Conservation (phyloP, 257 asterid genomes). For the Primulina tabacum region DNA sequence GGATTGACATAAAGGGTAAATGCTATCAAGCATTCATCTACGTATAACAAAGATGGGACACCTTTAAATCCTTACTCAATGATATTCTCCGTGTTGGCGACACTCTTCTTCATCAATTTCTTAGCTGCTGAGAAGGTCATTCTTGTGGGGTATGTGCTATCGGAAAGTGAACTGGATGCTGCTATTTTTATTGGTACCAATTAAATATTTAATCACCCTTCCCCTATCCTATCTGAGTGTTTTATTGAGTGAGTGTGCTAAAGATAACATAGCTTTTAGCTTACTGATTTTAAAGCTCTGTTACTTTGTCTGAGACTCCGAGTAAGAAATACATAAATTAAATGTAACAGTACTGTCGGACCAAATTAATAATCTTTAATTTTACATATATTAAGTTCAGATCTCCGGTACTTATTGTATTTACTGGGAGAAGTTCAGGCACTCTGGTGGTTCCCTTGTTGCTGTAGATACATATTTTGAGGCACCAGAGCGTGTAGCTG, state of each 20-base stretch:
- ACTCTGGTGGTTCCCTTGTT: constrained; percentile 91
- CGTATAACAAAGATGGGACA: constrained; percentile 36
- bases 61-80: constrained; percentile 78
- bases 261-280: constrained; percentile 7
- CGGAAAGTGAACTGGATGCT: not conserved
- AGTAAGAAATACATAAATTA: not conserved
- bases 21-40: constrained; percentile 32
- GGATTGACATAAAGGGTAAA: constrained; percentile 80
- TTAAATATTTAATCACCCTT: not conserved
- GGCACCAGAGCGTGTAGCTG: constrained; percentile 92
- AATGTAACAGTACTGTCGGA: constrained; percentile 1
- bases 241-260: not conserved
- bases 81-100: constrained; percentile 68
- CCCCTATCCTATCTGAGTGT: not conserved
- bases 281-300: constrained; percentile 19
- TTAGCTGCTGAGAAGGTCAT: constrained; percentile 73
- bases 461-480: constrained; percentile 88
- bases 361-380: not conserved
- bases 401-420: constrained; percentile 22
- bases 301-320: not conserved
- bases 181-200: no score
- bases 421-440: constrained; percentile 54
- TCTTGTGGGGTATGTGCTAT: constrained; percentile 76
- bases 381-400: not conserved
- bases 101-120: constrained; percentile 67